Percentiles rank a stretch among this genome's conserved stretches.
These are phyloP conservation scores for Coemansia umbellata DNA, from an alignment of 192 early-diverging fungal genomes.

Conservation along the genomic window DNA sequence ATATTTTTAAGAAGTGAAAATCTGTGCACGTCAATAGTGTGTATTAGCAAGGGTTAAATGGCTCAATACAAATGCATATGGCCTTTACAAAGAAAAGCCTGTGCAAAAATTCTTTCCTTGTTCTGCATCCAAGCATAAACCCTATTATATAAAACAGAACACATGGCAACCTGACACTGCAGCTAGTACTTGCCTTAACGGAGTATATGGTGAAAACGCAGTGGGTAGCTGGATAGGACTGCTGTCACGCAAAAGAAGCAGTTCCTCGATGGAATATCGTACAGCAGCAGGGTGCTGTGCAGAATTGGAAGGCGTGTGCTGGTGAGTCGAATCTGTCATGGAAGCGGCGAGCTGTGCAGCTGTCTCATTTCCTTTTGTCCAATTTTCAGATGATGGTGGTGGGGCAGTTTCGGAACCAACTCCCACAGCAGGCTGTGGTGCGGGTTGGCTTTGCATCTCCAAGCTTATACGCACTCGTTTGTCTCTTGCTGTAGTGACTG, in stretches of 20 bases:
- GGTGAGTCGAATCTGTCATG: neutral
- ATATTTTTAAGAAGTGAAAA: neutral
- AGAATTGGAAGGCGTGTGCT: neutral
- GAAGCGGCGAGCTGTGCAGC: neutral
- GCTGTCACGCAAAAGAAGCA: constrained; percentile 35
- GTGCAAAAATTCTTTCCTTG: too few relatives aligned
- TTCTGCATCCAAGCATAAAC: too few relatives aligned
- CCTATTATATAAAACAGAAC: too few relatives aligned
- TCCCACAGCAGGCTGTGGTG: neutral
- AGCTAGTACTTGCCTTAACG: constrained; percentile 42
- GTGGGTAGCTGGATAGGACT: constrained; percentile 18
- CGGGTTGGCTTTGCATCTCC: neutral
- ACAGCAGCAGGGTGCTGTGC: neutral
- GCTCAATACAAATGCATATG: too few relatives aligned
- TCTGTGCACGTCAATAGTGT: too few relatives aligned
- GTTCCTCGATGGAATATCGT: constrained; percentile 33
- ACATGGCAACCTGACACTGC: too few relatives aligned
- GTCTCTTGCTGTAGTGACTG: too few relatives aligned
- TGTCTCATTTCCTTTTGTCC: neutral
- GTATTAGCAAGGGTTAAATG: too few relatives aligned
- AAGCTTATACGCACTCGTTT: too few relatives aligned
- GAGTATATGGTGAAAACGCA: constrained; percentile 29
- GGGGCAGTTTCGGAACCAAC: neutral
- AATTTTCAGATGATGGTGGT: constrained; percentile 9
- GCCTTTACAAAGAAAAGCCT: too few relatives aligned